A percentile compares a stretch with the other conserved stretches of the same genome.
phyloP scores from a whole-genome alignment of 805 yeast species.

The Ogataea nitratoaversa region DNA sequence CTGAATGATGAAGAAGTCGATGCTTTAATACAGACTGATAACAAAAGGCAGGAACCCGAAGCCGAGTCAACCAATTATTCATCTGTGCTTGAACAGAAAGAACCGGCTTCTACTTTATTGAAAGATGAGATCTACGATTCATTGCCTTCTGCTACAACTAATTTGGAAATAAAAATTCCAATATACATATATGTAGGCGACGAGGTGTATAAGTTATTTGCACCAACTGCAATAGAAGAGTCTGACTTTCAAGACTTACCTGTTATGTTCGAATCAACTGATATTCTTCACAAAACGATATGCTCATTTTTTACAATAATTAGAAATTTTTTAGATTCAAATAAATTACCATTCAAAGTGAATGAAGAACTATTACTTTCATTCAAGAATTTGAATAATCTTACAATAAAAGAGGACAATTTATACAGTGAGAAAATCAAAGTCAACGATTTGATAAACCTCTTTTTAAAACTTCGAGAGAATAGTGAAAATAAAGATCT shows the following conservation, averaged over 20 bases:
- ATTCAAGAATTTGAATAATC: slow-evolving; percentile 19
- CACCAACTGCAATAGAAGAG: slow-evolving; percentile 20
- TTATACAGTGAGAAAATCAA: slow-evolving; percentile 9
- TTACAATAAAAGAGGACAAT: slow-evolving; percentile 25
- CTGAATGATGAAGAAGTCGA: slow-evolving; percentile 1
- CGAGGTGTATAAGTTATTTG: slow-evolving; percentile 22
- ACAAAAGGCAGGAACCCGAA: too few relatives aligned
- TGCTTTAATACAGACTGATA: too few relatives aligned
- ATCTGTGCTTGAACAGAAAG: too few relatives aligned
- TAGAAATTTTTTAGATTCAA: slow-evolving; percentile 6
- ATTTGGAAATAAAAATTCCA: slow-evolving; percentile 14
- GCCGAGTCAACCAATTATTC: too few relatives aligned
- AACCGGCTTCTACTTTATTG: too few relatives aligned
- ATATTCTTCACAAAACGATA: slow-evolving; percentile 9
- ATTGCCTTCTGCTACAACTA: too few relatives aligned
- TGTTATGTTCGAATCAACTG: slow-evolving; percentile 15
- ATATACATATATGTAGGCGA: slow-evolving; percentile 27
- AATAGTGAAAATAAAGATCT: slow-evolving; percentile 22
- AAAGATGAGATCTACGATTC: too few relatives aligned
- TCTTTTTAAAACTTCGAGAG: slow-evolving; percentile 17
- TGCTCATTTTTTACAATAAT: slow-evolving; percentile 8
- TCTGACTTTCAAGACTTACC: slow-evolving; percentile 21
- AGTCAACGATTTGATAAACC: slow-evolving; percentile 18
- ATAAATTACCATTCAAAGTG: slow-evolving; percentile 5
- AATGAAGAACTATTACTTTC: slow-evolving; percentile 14